phyloP scores from a whole-genome alignment of 2,329 filamentous ascomycete species.

The Neonectria sp. region DNA sequence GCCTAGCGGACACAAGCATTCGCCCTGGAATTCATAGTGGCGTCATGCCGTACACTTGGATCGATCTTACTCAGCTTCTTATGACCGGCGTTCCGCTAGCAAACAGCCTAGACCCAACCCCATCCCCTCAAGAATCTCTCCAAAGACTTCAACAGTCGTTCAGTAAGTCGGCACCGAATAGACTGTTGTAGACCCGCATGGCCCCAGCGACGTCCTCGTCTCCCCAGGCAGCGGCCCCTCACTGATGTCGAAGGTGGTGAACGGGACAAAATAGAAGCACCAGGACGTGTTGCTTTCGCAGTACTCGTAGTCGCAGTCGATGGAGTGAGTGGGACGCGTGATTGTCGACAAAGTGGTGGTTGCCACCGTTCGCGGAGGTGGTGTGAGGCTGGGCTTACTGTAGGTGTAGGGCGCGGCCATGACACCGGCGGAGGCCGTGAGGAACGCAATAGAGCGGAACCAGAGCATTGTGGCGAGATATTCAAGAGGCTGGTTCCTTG shows the following conservation, averaged over 20 bases:
- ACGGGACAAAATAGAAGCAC: slow-evolving; percentile 58
- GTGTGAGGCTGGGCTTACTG: slow-evolving; percentile 4
- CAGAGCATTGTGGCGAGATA: background rate
- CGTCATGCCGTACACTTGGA: background rate
- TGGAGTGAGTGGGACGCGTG: slow-evolving; percentile 28
- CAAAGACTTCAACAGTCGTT: background rate
- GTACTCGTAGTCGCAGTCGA: slow-evolving; percentile 54
- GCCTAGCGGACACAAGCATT: background rate
- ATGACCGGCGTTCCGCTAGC: background rate
- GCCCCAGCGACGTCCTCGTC: slow-evolving; percentile 51
- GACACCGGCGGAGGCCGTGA: slow-evolving; percentile 23
- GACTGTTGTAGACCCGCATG: slow-evolving; percentile 42
- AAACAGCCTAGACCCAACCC: background rate
- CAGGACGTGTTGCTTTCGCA: slow-evolving; percentile 55
- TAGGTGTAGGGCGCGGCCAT: slow-evolving; percentile 27
- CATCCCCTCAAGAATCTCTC: background rate
- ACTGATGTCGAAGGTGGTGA: slow-evolving; percentile 53
- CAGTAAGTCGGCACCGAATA: slow-evolving; percentile 8
- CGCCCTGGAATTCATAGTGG: background rate
- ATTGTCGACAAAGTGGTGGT: slow-evolving; percentile 24
- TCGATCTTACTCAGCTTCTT: background rate
- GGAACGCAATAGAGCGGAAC: slow-evolving; percentile 6
- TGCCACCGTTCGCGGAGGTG: background rate
- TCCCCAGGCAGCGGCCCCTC: slow-evolving; percentile 56
- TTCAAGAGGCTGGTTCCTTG: background rate